These are phyloP conservation scores for Phialocephala sp. DNA, from an alignment of 2,329 filamentous ascomycete species.

Conservation along the genomic window DNA sequence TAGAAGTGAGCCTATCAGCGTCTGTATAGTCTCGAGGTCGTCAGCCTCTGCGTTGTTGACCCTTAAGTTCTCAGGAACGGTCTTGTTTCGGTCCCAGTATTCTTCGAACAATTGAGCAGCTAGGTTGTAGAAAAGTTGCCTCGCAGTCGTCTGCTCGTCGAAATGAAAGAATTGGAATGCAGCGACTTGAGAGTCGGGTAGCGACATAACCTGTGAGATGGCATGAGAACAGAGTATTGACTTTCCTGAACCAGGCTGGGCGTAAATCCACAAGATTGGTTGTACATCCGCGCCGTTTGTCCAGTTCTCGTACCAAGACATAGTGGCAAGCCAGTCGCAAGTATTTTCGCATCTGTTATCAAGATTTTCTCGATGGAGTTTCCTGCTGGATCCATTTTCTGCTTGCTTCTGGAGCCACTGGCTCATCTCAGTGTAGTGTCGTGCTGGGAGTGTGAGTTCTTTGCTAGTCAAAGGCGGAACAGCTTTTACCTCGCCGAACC, in stretches of 20 bases:
- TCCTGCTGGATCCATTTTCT: neutral
- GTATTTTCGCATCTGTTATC: slow-evolving; percentile 1
- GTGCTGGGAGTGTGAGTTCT: neutral
- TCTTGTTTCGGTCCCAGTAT: neutral
- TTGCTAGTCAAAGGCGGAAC: neutral
- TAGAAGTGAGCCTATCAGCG: neutral
- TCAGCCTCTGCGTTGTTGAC: neutral
- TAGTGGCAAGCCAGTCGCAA: neutral
- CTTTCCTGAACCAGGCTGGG: neutral
- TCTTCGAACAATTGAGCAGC: slow-evolving; percentile 1
- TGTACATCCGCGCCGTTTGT: neutral
- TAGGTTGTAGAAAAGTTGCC: slow-evolving; percentile 2
- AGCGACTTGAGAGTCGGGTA: neutral
- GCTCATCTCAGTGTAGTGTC: neutral
- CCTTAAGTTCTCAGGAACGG: neutral
- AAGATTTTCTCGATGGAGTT: neutral
- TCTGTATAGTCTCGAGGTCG: neutral
- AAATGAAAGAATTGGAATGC: neutral
- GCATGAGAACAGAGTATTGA: slow-evolving; percentile 1
- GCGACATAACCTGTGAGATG: neutral
- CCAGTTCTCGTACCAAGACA: neutral
- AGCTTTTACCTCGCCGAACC: neutral
- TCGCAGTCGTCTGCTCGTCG: neutral
- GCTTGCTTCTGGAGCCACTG: neutral
- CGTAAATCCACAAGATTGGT: neutral